Evolutionary conservation across 2,329 filamentous ascomycete genomes (phyloP), one percentile per base, ranked within the genome.

Genomic region (Simplicillium sp.): DNA sequence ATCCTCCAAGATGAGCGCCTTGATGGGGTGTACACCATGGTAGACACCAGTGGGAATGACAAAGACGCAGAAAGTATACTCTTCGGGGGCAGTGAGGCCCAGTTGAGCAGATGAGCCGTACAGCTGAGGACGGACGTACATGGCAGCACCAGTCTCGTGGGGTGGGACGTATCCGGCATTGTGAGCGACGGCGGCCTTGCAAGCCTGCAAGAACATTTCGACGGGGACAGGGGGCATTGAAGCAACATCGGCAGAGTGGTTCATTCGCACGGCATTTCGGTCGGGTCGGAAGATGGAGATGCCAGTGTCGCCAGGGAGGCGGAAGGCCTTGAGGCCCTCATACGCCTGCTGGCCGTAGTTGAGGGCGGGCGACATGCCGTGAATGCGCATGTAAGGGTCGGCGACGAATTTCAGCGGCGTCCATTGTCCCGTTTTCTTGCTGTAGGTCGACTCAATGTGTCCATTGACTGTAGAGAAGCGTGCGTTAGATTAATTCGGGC

Each of bases 321-420:
- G 87, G 75, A 96, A 96, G 41, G 90, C 89, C 65, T 97, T 97
- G 60, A 97, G 80, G n/a, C 92, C 92, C 62, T 98, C 92, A 70
- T 94, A 98, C 54, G 87, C 90, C 68, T 97, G 92, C 59, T 95
- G 88, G 44, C 90, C 88, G 62, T 98, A 98, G 73, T 98, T 98
- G 49, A 97, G 77, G 34, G 80, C 90, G 0, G 92, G 89, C 0
- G 89, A 82, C 86, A 98, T 92, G 62, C 90, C 92, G 64, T 97
- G 90, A 57, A 97, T 80, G 50, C 82, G 81, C 53, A 97, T 77
- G 68, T 75, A 89, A 7, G 90, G 90, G 53, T 90, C 86, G 45
- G 77, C 65, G 46, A 96, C 80, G 65, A 94, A 94, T 48, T 75
- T 68, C 18, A 87, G 87, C 12, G 80, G 62, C 0, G 82, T 77